These are phyloP conservation scores for Rhodotorula kratochvilovae DNA, from an alignment of 768 basidiomycete genomes.

Conservation along the genomic window DNA sequence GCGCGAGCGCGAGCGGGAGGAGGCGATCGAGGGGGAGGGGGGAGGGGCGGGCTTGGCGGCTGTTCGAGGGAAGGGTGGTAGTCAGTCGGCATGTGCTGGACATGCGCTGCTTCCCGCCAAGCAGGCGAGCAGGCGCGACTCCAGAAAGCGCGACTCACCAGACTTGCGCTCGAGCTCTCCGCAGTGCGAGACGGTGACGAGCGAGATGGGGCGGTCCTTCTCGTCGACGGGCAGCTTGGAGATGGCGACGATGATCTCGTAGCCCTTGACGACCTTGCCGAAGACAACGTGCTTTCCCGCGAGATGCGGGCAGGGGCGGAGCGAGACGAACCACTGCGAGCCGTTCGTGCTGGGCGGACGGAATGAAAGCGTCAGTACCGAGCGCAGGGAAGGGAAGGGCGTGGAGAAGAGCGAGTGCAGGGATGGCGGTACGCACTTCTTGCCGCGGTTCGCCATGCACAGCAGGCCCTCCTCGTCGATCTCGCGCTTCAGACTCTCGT, in stretches of 20 bases:
- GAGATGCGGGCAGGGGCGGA: slow-evolving; percentile 58
- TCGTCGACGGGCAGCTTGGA: slow-evolving; percentile 65
- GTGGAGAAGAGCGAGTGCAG: neutral
- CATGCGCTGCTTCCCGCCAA: no score
- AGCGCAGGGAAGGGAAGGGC: no score
- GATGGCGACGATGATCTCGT: slow-evolving; percentile 57
- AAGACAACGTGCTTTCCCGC: slow-evolving; percentile 57
- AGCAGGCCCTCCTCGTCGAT: slow-evolving; percentile 68
- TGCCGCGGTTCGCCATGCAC: slow-evolving; percentile 82
- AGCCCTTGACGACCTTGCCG: slow-evolving; percentile 50
- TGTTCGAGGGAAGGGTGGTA: neutral
- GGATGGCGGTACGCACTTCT: slow-evolving; percentile 3
- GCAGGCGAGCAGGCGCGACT: no score
- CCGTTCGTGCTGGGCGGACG: neutral
- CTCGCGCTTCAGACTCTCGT: slow-evolving; percentile 66
- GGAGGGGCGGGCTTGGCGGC: slow-evolving; percentile 20
- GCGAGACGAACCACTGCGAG: slow-evolving; percentile 74
- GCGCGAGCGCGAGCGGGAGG: slow-evolving; percentile 16
- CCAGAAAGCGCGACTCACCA: neutral
- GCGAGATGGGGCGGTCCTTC: slow-evolving; percentile 66
- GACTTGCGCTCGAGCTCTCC: slow-evolving; percentile 64
- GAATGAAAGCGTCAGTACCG: neutral
- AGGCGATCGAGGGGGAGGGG: slow-evolving; percentile 15
- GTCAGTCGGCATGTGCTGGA: no score
- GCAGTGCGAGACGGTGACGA: slow-evolving; percentile 67